Evolutionary conservation across 345 rosid genomes (phyloP), one percentile per base, ranked within the genome.

Genomic region (Abelmoschus esculentus): DNA sequence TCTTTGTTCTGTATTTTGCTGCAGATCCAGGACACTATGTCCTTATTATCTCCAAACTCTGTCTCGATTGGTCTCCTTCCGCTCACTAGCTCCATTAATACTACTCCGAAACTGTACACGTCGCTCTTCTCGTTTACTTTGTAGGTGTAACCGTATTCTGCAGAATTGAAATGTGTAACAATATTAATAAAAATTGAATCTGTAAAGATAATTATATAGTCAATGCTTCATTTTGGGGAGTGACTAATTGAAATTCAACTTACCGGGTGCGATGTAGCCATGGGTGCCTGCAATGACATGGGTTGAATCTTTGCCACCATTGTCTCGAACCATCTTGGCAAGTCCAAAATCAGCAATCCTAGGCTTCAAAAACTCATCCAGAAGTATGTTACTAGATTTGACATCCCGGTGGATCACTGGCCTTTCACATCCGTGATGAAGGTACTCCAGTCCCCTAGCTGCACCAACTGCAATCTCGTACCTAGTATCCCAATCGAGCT

Each of bases 241-340:
- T 64, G 34, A 50, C 44, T 3, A 6, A 26, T 32, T 49, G 18
- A 36, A 3, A 29, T 22, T 4, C 13, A 3, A 46, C 76, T 79
- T 85, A 91, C 99, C 96, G 61, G 96, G 99, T 79, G 97, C 99
- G 22, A 95, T 91, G 80, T 95, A 95, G n/a, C 99, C 99, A 10
- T 75, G 86, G 12, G 97, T 95, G 75, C 99, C 99, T 0, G 96
- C 89, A 54, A 95, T 86, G 17, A 88, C 88, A 19, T 73, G 87
- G 19, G 91, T 89, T 17, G 96, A 80, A 63, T 89, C 96, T 73
- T 78, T 78, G 1, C 79, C 78, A 53, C 73, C 62, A 32, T 74
- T 74, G 19, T 77, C 74, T 40, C 84, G 91, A 79, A 86, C 86
- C 72, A 91, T 90, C 86, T 88, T 95, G 32, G 97, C 92, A 7